Conservation (phyloP, 768 basidiomycete species). For the Leccinellum rugosiceps region DNA sequence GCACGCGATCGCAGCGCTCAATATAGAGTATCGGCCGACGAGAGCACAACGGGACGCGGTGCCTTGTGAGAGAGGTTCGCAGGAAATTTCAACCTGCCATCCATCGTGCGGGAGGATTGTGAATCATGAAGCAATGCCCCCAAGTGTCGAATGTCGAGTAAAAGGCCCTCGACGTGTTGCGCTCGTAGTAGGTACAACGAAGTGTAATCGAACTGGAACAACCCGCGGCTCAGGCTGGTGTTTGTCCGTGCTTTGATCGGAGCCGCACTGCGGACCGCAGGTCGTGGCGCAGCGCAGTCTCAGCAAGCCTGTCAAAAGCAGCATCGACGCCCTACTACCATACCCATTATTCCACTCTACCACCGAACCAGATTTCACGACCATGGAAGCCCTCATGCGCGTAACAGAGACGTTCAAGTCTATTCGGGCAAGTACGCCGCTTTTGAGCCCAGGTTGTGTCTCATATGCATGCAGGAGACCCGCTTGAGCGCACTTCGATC, state of each 20-base stretch:
- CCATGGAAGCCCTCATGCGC: constrained; percentile 67
- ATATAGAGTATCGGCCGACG: neutral
- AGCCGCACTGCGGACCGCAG: neutral
- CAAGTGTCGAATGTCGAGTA: neutral
- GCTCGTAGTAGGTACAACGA: no score
- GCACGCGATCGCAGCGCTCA: neutral
- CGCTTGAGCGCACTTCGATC: constrained; percentile 72
- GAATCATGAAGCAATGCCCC: neutral
- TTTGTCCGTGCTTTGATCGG: neutral
- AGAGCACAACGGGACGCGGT: neutral
- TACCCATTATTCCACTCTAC: neutral
- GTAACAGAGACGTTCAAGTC: constrained; percentile 67
- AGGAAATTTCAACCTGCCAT: neutral
- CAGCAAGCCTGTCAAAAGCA: neutral
- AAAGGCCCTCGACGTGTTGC: neutral
- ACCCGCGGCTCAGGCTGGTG: no score
- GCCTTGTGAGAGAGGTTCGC: neutral
- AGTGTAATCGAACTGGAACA: no score
- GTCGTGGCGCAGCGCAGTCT: neutral
- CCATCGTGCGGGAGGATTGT: neutral
- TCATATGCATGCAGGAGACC: constrained; percentile 54
- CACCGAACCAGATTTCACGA: neutral
- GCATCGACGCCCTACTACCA: neutral
- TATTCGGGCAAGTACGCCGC: constrained; percentile 52
- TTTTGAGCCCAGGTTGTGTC: neutral